A percentile compares a stretch with the other conserved stretches of the same genome.
Evolutionary conservation across 371 early-diverging fungal species (phyloP).

Genomic region (Mucor lusitanicus): DNA sequence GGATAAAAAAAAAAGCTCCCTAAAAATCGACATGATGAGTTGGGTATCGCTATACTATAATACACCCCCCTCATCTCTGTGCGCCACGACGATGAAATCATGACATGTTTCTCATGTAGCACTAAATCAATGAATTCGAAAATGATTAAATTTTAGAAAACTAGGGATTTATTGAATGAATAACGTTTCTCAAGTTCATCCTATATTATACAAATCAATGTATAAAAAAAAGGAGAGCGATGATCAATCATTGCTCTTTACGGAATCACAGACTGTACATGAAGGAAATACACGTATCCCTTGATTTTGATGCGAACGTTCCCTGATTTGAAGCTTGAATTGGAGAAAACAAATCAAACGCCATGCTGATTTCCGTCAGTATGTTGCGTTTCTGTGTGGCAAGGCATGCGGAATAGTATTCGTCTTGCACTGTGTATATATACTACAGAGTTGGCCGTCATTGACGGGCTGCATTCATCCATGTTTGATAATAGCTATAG

Average conservation of each 20-base stretch:
- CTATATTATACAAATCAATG: neutral
- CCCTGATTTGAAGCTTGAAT: neutral
- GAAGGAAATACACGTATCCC: neutral
- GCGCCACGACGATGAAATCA: constrained; percentile 3
- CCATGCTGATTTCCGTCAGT: no score
- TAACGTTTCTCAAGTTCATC: no score
- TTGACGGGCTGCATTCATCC: no score
- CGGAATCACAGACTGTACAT: neutral
- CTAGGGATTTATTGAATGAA: neutral
- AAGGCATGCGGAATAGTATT: no score
- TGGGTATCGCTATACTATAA: neutral
- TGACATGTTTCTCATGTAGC: neutral
- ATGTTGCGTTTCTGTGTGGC: no score
- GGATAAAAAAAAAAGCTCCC: neutral
- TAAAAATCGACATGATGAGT: neutral
- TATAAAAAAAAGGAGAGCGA: neutral
- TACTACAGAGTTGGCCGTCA: no score
- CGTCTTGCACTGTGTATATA: no score
- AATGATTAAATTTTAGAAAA: neutral
- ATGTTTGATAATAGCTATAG: no score
- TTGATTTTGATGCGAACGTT: neutral
- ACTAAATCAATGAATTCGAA: neutral
- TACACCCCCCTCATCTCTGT: neutral
- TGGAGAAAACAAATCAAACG: no score
- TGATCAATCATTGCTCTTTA: neutral